Base-by-base conservation (phyloP, 2,329 filamentous ascomycete species). In the Alternaria triticina region DNA sequence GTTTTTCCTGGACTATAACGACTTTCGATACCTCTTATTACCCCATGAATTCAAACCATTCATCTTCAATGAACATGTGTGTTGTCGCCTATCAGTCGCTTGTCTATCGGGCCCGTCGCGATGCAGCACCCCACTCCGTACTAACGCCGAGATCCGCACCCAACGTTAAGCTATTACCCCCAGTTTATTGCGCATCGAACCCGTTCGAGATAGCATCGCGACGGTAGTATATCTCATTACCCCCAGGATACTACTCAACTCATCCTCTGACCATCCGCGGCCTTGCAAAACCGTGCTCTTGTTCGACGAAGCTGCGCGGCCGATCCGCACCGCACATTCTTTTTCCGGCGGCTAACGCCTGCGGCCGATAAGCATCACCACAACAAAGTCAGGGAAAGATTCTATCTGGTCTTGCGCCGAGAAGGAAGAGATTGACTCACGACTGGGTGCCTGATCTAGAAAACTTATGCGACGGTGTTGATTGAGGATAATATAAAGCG, bases 91-190 rank as follows among this genome's bases (percentile, higher is more conserved):
- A 28, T 54, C 36, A 44, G 36, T 36, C 23, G 12, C 28, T 52
- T 33, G 33, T 10, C 15, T 17, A 22, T 25, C 5, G 13, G 49
- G 28, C 30, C 49, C 49, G 20, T 52, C 49, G 30, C 43, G 12
- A 47, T 46, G 9, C 36, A 52, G 51, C 44, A 44, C 58, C 49
- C 50, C 30, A 25, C 49, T 27, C 56, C 33, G 45, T 49, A 45
- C 57, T 51, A 60, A 63, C 27, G 12, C 30, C 36, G 44, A 22
- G 33, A 12, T 44, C 51, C 57, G 55, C 50, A 13, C 50, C 30
- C 30, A 49, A 51, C 25, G 30, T 25, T 46, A 46, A 54, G 27
- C n/a, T 23, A 43, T 67, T 65, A 65, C 59, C 62, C 59, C 67
- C 59, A 67, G 52, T 47, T 56, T 58, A 59, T 57, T 54, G 28